Base-by-base conservation (phyloP, 768 basidiomycete genomes). In the Dictyophora rubrovolvata region DNA sequence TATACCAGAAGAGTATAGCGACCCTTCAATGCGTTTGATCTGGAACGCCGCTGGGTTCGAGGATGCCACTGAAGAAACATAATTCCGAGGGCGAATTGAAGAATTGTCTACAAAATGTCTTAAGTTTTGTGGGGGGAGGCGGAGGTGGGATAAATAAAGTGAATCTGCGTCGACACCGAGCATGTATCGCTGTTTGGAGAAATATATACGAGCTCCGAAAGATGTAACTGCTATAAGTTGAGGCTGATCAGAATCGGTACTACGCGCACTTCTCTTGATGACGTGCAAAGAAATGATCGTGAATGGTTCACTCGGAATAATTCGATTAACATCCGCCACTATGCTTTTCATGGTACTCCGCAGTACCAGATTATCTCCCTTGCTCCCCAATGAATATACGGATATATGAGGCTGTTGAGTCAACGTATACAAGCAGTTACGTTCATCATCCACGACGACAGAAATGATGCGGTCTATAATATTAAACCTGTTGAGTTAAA, bases 141-240 rank as follows among this genome's bases (percentile, higher is more conserved):
- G 83, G 47, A 95, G 83, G 68, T 94, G 91, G 37, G 80, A 68
- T 35, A 94, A 78, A 63, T 86, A 81, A 37, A 92, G 74, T 37
- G 78, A 51, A 71, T 22, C 82, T 72, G 46, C 65, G 61, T 53
- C 69, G 69, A 60, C 64, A 62, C 62, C 60, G 35, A 60, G 59
- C 23, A 59, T 56, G 48, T 65, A 68, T 5, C 66, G 61, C 1
- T 67, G 61, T 51, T 65, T 63, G 59, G 69, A 66, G 68, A 96
- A 92, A 74, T 90, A 97, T 1, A 95, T 75, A 53, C 94, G 84
- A 2, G 87, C 81, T 12, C 90, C 93, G 54, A 86, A 93, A 28
- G 78, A 75, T 21, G 93, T 92, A 51, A 94, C 72, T 1, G 87
- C 92, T 53, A 96, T 75, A 10, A 98, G 77, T 59, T 90, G 89